Evolutionary conservation across 257 asterid species (phyloP).

Genomic region (Ehretia macrophylla): DNA sequence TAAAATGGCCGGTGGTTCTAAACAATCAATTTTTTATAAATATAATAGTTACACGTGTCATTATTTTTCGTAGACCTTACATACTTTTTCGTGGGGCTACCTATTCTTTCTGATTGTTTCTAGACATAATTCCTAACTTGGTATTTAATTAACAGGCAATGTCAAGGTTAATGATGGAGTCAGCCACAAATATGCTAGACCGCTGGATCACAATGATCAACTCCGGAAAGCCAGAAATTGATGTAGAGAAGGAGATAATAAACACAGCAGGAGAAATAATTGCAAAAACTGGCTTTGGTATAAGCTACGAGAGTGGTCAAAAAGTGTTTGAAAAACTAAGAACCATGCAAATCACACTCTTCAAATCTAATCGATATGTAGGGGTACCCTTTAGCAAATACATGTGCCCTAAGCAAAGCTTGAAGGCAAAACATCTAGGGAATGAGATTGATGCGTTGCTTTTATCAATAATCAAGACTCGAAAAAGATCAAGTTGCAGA

Average conservation of each 20-base stretch:
- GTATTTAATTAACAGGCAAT: constrained; percentile 41
- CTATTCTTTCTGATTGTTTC: no score
- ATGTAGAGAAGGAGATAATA: constrained; percentile 66
- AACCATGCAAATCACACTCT: constrained; percentile 64
- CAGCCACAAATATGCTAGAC: constrained; percentile 55
- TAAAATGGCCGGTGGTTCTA: no score
- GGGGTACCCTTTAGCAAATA: constrained; percentile 77
- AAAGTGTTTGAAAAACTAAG: constrained; percentile 61
- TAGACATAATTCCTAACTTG: background rate
- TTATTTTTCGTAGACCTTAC: no score
- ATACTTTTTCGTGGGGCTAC: no score
- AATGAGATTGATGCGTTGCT: constrained; percentile 61
- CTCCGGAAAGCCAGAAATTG: constrained; percentile 54
- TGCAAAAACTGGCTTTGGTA: constrained; percentile 68
- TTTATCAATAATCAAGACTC: constrained; percentile 29
- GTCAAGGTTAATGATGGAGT: constrained; percentile 70
- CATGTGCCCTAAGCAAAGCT: constrained; percentile 43
- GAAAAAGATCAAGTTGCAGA: constrained; percentile 16
- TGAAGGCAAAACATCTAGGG: constrained; percentile 56
- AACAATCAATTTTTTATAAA: no score
- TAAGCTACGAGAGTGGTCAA: constrained; percentile 46
- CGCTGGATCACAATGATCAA: constrained; percentile 47
- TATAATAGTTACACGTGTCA: no score
- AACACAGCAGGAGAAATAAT: constrained; percentile 78
- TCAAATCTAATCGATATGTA: constrained; percentile 64